Evolutionary conservation across 192 early-diverging fungal species (phyloP).

Genomic region (Gaertneriomyces semiglobifer): DNA sequence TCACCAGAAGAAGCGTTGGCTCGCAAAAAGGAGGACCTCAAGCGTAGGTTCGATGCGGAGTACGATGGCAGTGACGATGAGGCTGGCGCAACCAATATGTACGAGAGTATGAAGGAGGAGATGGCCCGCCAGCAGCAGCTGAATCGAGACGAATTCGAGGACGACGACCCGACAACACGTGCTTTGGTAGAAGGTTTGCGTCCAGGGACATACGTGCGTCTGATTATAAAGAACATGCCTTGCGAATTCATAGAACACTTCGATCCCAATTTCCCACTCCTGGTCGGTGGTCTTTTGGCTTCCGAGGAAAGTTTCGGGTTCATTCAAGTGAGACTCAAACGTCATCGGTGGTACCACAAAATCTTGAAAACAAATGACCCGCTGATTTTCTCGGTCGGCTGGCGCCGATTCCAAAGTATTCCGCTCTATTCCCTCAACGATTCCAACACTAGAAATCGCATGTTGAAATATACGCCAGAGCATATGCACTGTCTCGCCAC

Average conservation of each 20-base stretch:
- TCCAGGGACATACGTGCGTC: slow-evolving; percentile 89
- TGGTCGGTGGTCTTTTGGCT: slow-evolving; percentile 84
- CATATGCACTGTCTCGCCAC: slow-evolving; percentile 99
- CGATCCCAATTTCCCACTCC: slow-evolving; percentile 83
- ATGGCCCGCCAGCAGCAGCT: slow-evolving; percentile 77
- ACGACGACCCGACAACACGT: slow-evolving; percentile 67
- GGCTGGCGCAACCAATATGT: slow-evolving; percentile 76
- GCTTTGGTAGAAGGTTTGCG: slow-evolving; percentile 88
- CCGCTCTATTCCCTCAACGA: slow-evolving; percentile 90
- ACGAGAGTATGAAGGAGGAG: slow-evolving; percentile 84
- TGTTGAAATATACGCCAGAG: slow-evolving; percentile 99
- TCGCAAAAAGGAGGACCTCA: slow-evolving; percentile 82
- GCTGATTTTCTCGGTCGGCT: slow-evolving; percentile 94
- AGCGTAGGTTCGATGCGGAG: slow-evolving; percentile 90
- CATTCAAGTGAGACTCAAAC: slow-evolving; percentile 82
- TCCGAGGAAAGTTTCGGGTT: slow-evolving; percentile 93
- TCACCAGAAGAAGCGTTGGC: slow-evolving; percentile 42
- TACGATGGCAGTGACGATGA: slow-evolving; percentile 69
- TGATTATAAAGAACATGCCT: slow-evolving; percentile 86
- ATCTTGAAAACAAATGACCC: slow-evolving; percentile 98
- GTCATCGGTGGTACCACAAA: slow-evolving; percentile 93
- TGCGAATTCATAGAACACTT: slow-evolving; percentile 93
- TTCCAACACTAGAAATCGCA: slow-evolving; percentile 80
- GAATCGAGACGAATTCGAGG: slow-evolving; percentile 85
- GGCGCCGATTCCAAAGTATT: slow-evolving; percentile 96